Evolutionary conservation across 2,329 filamentous ascomycete species (phyloP).

Genomic region (Aspergillus sp.): DNA sequence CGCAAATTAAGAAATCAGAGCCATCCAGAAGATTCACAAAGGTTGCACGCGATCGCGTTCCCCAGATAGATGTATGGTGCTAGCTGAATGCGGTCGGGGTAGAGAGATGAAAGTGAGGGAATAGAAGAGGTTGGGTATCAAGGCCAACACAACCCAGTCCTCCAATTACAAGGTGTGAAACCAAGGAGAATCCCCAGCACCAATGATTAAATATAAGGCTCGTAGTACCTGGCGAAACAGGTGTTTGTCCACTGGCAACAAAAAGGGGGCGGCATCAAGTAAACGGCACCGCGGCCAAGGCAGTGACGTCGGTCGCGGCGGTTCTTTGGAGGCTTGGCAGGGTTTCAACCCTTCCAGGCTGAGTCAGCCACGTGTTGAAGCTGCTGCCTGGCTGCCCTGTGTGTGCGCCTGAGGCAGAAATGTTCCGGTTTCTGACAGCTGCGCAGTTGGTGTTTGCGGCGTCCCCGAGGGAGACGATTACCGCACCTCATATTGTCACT

Average conservation of each 20-base stretch:
- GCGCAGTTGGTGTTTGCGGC: constrained; percentile 22
- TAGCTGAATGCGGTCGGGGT: neutral
- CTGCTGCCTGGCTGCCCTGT: constrained; percentile 6
- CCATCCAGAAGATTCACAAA: constrained; percentile 23
- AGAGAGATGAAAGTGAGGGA: constrained; percentile 5
- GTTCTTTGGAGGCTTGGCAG: constrained; percentile 4
- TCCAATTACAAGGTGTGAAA: neutral
- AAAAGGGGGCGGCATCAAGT: constrained; percentile 3
- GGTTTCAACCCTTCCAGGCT: constrained; percentile 1
- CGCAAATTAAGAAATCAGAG: constrained; percentile 12
- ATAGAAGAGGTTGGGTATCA: constrained; percentile 14
- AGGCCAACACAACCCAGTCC: constrained; percentile 14
- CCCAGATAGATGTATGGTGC: neutral
- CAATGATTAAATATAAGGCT: neutral
- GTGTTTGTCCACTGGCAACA: neutral
- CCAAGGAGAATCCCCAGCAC: neutral
- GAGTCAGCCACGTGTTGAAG: neutral
- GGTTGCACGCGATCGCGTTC: constrained; percentile 19
- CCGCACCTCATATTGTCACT: constrained; percentile 26
- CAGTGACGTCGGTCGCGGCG: constrained; percentile 23
- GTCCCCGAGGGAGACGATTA: constrained; percentile 19
- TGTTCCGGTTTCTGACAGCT: constrained; percentile 10
- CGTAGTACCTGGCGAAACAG: too few relatives aligned
- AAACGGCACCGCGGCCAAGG: constrained; percentile 4
- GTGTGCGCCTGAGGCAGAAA: constrained; percentile 24